Base-by-base conservation (phyloP, 2,329 filamentous ascomycete genomes). In the Tolypocladium ophioglossoides region DNA sequence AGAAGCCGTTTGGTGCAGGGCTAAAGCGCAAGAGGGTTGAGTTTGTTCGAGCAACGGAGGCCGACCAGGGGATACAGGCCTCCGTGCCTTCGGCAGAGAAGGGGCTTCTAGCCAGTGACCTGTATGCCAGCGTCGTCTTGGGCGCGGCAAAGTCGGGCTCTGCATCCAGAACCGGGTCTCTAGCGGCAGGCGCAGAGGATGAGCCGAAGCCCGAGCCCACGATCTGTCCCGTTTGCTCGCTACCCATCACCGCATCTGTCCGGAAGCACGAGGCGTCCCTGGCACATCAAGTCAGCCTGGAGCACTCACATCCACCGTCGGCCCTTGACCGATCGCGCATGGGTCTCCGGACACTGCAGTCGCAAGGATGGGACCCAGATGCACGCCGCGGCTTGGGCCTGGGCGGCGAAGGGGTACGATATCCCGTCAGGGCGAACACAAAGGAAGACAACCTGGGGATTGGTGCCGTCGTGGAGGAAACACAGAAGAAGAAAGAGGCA, bases 391-490 rank as follows among this genome's bases (percentile, higher is more conserved):
- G 91, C 0, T 75, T 96, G 0, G 91, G 91, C 0, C 79, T 79
- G 11, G 71, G 73, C 2, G 84, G 87, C 1, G 81, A 87, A 59
- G 91, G 91, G 3, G 85, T 89, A 56, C 76, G 85, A 41, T 85
- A 84, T 59, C 91, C 91, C 1, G 76, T 96, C 58, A 90, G 90
- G 65, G 74, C 81, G 1, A 79, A 77, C 55, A 73, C 79, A 53
- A 96, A 96, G 70, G 79, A 84, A 46, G 83, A 92, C 64, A 90
- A 80, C 4, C 72, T 87, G 9, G 92, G 91, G 0, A 69, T 96
- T 30, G 90, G 91, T 0, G 75, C 78, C 4, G 59, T 66, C 32
- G 62, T 74, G 10, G 50, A 54, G 38, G 48, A 44, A 4, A 24
- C 40, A 4, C 70, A 74, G 60, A 68, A 68, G 55, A 74, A 73